Evolutionary conservation across 768 basidiomycete genomes (phyloP), one percentile per base, ranked within the genome.

Genomic region (Clathrus columnatus): DNA sequence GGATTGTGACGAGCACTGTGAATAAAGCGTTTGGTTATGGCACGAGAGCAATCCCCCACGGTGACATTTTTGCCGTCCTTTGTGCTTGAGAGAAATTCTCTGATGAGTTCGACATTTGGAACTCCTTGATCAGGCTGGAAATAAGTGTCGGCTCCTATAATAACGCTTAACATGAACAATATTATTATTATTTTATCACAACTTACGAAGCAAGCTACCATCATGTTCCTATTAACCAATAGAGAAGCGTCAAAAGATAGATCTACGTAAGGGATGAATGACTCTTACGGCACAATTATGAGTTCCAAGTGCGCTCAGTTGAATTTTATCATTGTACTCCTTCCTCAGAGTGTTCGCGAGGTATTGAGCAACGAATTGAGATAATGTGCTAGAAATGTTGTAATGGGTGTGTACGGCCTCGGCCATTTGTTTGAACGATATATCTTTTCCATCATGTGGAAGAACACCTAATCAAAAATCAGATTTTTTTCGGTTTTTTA

Each of bases 331-430:
- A 5, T 57, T 74, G 53, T 61, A 59, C 20, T 68, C 71, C 58
- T 76, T 81, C 7, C 74, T 70, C 53, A 91, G 66, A 69, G 83
- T 70, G 6, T 71, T 64, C 2, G 88, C 84, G 0, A 78, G 75
- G 63, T 69, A 79, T 53, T 78, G 78, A 5, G 85, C 80, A 0
- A 85, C 83, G 62, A 80, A 87, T 60, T 70, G 75, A 60, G 80
- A 82, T 69, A 91, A 87, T 1, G 80, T 74, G 0, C 83, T 70
- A 1, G 79, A 71, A 59, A 88, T 87, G 69, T 90, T 90, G 72
- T 76, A 90, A 26, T 55, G 24, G n/a, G 46, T 24, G 10, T 28
- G 17, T 23, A 48, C 46, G 18, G 18, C 46, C 8, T 47, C 27
- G 18, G 8, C 52, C 28, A 81, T 56, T 17, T 77, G 69, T 20